Evolutionary conservation across 179 eudicot genomes (phyloP).

Genomic region (Corrigiola litoralis): DNA sequence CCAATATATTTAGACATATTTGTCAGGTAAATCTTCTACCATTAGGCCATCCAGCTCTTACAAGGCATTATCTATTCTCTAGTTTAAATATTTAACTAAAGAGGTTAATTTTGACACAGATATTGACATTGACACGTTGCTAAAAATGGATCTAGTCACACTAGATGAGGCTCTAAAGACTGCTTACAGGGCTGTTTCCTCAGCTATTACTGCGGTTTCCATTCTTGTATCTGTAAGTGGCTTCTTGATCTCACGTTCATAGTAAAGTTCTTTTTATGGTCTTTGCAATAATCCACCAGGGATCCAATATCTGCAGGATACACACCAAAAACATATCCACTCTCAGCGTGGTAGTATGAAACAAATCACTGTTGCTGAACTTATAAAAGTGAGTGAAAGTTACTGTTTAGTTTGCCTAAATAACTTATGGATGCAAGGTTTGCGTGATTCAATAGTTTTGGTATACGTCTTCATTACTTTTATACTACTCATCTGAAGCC

Average conservation of each 20-base stretch:
- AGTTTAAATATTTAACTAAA: not conserved
- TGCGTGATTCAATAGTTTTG: not conserved
- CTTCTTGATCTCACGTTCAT: conserved; percentile 13
- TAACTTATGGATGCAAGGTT: not conserved
- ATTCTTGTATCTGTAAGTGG: conserved; percentile 68
- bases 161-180: conserved; percentile 85
- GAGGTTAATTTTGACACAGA: conserved; percentile 34
- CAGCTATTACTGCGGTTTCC: conserved; percentile 66
- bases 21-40: too few species aligned
- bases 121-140: conserved; percentile 69
- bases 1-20: too few species aligned
- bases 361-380: conserved; percentile 44
- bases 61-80: not conserved
- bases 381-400: conserved; percentile 44
- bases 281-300: not conserved
- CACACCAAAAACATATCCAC: conserved; percentile 48
- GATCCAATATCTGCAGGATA: conserved; percentile 45
- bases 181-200: conserved; percentile 65
- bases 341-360: conserved; percentile 33
- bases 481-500: too few species aligned
- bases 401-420: not conserved
- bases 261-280: conserved; percentile 10
- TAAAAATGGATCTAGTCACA: conserved; percentile 84
- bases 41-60: too few species aligned
- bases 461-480: too few species aligned